Evolutionary conservation across 176 grass and related monocot genomes (phyloP).

Genomic region (Aegilops speltoides): DNA sequence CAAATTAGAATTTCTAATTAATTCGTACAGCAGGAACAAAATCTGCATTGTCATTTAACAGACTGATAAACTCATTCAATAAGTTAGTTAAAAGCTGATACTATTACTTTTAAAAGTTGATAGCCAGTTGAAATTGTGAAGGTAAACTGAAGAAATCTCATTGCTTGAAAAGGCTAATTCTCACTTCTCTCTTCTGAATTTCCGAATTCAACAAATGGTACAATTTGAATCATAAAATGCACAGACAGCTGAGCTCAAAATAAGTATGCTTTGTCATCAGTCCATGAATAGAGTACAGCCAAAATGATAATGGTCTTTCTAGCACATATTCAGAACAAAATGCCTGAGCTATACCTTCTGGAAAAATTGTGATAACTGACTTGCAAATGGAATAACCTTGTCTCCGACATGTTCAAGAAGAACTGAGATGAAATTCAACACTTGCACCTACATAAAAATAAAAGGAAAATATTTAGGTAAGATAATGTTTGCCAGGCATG

Average conservation of each 20-base stretch:
- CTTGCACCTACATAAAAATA: conserved; percentile 75
- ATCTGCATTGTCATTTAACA: neutral
- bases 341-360: conserved; percentile 56
- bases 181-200: neutral
- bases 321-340: neutral
- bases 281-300: conserved; percentile 16
- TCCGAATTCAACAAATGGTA: conserved; percentile 17
- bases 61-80: neutral
- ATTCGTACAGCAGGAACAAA: conserved; percentile 35
- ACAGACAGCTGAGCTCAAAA: neutral
- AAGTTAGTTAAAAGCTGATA: neutral
- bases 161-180: neutral
- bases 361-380: conserved; percentile 83
- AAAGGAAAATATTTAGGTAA: neutral
- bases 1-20: conserved; percentile 39
- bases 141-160: conserved; percentile 11
- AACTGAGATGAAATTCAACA: conserved; percentile 96
- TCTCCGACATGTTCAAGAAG: conserved; percentile 94
- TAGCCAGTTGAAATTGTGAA: neutral
- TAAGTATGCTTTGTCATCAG: neutral
- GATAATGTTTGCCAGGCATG: conserved; percentile 17
- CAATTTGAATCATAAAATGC: conserved; percentile 1
- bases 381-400: conserved; percentile 86
- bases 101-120: neutral
- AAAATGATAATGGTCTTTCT: conserved; percentile 19